Percentiles rank a stretch among this genome's conserved stretches.
Evolutionary conservation across 805 yeast genomes (phyloP).

Genomic region (Novakomyces olei): DNA sequence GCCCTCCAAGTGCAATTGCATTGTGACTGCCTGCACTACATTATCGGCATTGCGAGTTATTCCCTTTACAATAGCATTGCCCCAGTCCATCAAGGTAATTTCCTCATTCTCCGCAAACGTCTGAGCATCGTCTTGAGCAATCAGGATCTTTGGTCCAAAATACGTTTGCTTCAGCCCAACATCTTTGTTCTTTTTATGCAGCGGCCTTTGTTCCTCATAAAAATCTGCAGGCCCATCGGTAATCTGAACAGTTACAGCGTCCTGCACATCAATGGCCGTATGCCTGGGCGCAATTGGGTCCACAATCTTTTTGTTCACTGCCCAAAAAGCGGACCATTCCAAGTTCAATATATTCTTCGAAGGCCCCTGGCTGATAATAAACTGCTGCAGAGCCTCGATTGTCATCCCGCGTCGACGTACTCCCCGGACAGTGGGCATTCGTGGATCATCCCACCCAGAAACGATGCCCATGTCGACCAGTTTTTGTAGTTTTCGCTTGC

Average conservation of each 20-base stretch:
- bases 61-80: constrained; percentile 63
- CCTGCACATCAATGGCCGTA: constrained; percentile 43
- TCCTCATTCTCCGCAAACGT: constrained; percentile 70
- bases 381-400: constrained; percentile 87
- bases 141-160: constrained; percentile 36
- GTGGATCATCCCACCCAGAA: constrained; percentile 93
- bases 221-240: constrained; percentile 43
- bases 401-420: constrained; percentile 99
- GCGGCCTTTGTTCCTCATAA: constrained; percentile 51
- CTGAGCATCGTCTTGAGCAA: constrained; percentile 71
- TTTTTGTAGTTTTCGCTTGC: constrained; percentile 98
- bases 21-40: constrained; percentile 40
- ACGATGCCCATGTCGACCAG: constrained; percentile 83
- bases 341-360: constrained; percentile 88
- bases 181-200: constrained; percentile 85
- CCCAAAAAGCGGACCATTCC: constrained; percentile 97
- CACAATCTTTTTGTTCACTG: constrained; percentile 85
- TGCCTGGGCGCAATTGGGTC: constrained; percentile 95
- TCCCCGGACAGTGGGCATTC: constrained; percentile 99
- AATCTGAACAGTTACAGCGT: constrained; percentile 40
- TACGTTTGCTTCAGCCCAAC: constrained; percentile 68
- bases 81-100: constrained; percentile 98
- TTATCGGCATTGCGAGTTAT: constrained; percentile 37
- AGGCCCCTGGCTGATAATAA: constrained; percentile 90
- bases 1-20: constrained; percentile 73